phyloP scores from a whole-genome alignment of 2,329 filamentous ascomycete species.

The Talaromyces sp. region DNA sequence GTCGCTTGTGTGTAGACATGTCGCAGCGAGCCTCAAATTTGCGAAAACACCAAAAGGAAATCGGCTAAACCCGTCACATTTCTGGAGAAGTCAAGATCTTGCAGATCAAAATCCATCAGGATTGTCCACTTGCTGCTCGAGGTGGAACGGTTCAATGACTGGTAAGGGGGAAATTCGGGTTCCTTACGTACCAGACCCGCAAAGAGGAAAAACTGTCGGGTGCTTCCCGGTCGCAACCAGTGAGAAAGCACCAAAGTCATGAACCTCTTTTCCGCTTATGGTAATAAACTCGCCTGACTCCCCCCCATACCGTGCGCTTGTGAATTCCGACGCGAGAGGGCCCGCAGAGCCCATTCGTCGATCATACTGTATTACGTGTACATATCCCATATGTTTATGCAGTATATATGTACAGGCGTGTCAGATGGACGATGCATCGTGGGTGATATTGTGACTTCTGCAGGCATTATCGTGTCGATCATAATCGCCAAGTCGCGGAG shows the following conservation, averaged over 20 bases:
- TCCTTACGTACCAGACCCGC: background rate
- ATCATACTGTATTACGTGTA: slow-evolving; percentile 4
- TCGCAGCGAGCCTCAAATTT: background rate
- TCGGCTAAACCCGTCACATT: background rate
- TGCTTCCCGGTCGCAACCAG: background rate
- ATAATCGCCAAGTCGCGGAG: background rate
- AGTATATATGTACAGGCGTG: background rate
- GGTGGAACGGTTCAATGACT: background rate
- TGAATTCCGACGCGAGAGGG: background rate
- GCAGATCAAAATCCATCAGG: background rate
- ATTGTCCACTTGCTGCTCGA: background rate
- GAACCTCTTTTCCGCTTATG: background rate
- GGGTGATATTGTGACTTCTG: background rate
- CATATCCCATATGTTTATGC: background rate
- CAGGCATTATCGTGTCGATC: background rate
- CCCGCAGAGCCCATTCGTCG: background rate
- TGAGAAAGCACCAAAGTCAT: background rate
- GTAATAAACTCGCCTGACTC: background rate
- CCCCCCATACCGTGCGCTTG: background rate
- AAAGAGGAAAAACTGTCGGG: background rate
- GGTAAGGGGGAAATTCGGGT: background rate
- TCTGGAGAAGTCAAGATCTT: background rate
- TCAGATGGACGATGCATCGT: background rate
- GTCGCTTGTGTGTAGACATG: background rate
- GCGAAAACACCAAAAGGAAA: background rate